Conservation (phyloP, 257 asterid species). For the Primulina huaijiensis region DNA sequence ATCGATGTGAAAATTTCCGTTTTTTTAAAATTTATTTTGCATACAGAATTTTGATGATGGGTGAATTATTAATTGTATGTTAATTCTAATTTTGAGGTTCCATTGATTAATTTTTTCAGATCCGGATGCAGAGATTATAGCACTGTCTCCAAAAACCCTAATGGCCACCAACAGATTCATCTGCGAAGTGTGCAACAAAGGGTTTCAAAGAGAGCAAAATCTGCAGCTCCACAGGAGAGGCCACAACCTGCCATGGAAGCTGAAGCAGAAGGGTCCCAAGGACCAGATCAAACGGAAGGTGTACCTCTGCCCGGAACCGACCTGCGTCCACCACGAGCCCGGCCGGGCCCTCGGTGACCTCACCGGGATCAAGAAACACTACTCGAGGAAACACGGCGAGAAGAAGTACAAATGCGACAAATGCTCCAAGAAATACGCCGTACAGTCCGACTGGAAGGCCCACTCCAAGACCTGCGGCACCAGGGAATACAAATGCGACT, state of each 20-base stretch:
- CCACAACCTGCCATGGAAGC: slow-evolving; percentile 81
- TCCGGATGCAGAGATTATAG: slow-evolving; percentile 77
- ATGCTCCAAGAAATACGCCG: slow-evolving; percentile 80
- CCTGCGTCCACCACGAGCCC: slow-evolving; percentile 77
- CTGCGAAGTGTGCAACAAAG: slow-evolving; percentile 82
- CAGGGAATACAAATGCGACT: slow-evolving; percentile 70
- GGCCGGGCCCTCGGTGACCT: slow-evolving; percentile 80
- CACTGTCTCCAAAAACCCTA: slow-evolving; percentile 71
- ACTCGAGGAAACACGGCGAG: slow-evolving; percentile 71
- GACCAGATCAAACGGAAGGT: slow-evolving; percentile 58
- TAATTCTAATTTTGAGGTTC: not conserved
- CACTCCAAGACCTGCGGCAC: slow-evolving; percentile 76
- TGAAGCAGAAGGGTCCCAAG: slow-evolving; percentile 54
- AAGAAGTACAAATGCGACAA: slow-evolving; percentile 74
- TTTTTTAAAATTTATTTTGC: not conserved
- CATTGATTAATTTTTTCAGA: slow-evolving; percentile 26
- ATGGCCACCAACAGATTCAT: slow-evolving; percentile 82
- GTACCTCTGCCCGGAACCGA: slow-evolving; percentile 76
- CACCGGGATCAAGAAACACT: slow-evolving; percentile 82
- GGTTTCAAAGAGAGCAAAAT: slow-evolving; percentile 80
- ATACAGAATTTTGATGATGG: too few relatives aligned
- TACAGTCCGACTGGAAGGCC: slow-evolving; percentile 83
- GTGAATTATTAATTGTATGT: too few relatives aligned
- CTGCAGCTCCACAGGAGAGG: slow-evolving; percentile 84
- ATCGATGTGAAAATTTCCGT: not conserved